Evolutionary conservation across 805 yeast genomes (phyloP), one percentile per base, ranked within the genome.

Genomic region (Candida berthetii): DNA sequence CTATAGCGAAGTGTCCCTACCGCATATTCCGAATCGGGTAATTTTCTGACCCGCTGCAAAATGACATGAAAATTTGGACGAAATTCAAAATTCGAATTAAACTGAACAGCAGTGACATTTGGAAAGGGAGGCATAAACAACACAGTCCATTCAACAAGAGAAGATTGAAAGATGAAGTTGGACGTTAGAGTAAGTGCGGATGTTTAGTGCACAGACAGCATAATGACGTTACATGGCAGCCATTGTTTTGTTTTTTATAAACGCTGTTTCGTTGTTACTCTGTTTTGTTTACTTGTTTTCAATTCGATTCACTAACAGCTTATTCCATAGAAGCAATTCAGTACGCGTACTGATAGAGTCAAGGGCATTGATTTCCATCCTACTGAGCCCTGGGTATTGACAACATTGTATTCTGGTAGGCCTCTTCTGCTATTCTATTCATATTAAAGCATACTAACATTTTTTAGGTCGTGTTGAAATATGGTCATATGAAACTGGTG

Each of bases 281-380:
- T 18, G 17, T 16, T 20, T 20, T 36, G 18, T 35, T 31, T 20
- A n/a, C 7, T 18, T 22, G 31, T 28, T 20, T 36, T 25, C 20
- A 35, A 36, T 42, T 18, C 3, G 3, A 36, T 42, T 37, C 31
- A 42, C 46, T 19, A 7, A 16, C 28, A 22, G 24, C 24, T 8
- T 7, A 22, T 15, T 11, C 15, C 22, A 46, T 59, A 83, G 76
- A 87, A 85, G 71, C 82, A 82, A 55, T 86, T 90, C 65, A 83
- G 88, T 52, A 79, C 93, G 48, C 86, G 96, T 56, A 83, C 97
- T 32, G 97, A 90, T 63, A 82, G 99, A 63, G 97, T 93, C 61
- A 93, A 93, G 66, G 97, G 96, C 38, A 84, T 93, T 58, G 99
- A 93, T 66, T 85, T 93, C 73, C 99, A 93, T 63, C 99, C 99